Conservation (phyloP, 78 protist species). For the Creolimax fragrantissima region DNA sequence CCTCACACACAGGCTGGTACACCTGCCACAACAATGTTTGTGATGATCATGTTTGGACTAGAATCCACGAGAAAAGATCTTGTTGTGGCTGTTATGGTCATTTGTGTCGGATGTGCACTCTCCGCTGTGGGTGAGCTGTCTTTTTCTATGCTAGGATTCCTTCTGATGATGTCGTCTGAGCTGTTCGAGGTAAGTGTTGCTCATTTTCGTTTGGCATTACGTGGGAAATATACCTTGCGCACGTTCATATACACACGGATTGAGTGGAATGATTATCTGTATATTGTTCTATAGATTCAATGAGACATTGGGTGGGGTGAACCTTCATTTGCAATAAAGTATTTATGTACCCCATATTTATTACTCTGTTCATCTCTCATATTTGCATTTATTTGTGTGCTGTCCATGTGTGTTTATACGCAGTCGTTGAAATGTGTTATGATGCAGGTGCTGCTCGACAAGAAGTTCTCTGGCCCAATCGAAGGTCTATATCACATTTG, state of each 20-base stretch:
- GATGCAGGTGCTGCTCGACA: background rate
- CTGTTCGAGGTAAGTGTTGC: background rate
- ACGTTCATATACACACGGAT: too few relatives aligned
- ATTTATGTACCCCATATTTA: too few relatives aligned
- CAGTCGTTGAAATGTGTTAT: background rate
- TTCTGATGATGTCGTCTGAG: background rate
- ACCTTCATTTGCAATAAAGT: too few relatives aligned
- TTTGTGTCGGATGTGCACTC: background rate
- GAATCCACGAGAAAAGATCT: background rate
- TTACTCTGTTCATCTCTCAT: too few relatives aligned
- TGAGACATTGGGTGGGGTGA: too few relatives aligned
- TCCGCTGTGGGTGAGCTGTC: background rate
- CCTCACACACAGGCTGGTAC: background rate
- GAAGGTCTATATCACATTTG: background rate
- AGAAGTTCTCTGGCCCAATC: background rate
- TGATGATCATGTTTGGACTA: background rate
- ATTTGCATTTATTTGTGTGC: too few relatives aligned
- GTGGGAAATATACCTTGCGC: too few relatives aligned
- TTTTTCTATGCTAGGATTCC: background rate
- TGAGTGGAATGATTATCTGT: too few relatives aligned
- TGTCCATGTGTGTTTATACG: too few relatives aligned
- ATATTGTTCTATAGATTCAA: too few relatives aligned
- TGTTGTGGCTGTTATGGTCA: background rate
- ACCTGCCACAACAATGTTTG: background rate
- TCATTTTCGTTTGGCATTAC: too few relatives aligned